Conservation (phyloP, 805 yeast species). For the Maudiozyma pseudohumilis region DNA sequence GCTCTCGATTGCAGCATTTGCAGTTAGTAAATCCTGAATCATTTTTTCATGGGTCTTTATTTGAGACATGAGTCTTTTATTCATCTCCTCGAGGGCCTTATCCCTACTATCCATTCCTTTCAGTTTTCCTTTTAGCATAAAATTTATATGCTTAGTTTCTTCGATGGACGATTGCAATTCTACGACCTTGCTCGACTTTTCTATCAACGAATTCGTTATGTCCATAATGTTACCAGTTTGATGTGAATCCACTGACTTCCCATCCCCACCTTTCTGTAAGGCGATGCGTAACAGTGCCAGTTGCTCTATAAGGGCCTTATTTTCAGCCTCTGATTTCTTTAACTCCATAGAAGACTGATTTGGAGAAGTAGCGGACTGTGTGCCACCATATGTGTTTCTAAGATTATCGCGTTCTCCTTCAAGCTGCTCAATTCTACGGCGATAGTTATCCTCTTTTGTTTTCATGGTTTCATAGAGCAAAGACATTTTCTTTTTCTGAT, state of each 20-base stretch:
- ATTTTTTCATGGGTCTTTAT: slow-evolving; percentile 15
- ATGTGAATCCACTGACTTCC: neutral
- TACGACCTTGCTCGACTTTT: slow-evolving; percentile 18
- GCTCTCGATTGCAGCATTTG: slow-evolving; percentile 10
- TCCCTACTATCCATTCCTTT: slow-evolving; percentile 8
- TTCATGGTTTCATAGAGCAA: slow-evolving; percentile 40
- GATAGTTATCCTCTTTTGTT: slow-evolving; percentile 20
- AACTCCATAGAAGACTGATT: neutral
- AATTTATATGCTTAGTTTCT: slow-evolving; percentile 10
- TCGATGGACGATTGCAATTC: slow-evolving; percentile 16
- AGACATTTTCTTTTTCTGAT: slow-evolving; percentile 32
- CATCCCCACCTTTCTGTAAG: neutral
- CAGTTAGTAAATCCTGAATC: slow-evolving; percentile 9
- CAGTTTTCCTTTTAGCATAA: slow-evolving; percentile 7
- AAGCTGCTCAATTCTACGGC: slow-evolving; percentile 7
- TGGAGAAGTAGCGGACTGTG: neutral
- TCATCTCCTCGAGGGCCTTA: slow-evolving; percentile 15
- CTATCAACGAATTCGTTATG: slow-evolving; percentile 13
- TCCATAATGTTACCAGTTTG: slow-evolving; percentile 3
- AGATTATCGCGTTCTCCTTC: slow-evolving; percentile 7
- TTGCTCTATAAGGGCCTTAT: slow-evolving; percentile 7
- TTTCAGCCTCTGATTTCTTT: slow-evolving; percentile 3
- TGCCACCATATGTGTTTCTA: neutral
- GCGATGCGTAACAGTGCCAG: slow-evolving; percentile 2
- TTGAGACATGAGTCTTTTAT: slow-evolving; percentile 16